Evolutionary conservation across 805 yeast genomes (phyloP).

Genomic region (Candida jianshihensis): DNA sequence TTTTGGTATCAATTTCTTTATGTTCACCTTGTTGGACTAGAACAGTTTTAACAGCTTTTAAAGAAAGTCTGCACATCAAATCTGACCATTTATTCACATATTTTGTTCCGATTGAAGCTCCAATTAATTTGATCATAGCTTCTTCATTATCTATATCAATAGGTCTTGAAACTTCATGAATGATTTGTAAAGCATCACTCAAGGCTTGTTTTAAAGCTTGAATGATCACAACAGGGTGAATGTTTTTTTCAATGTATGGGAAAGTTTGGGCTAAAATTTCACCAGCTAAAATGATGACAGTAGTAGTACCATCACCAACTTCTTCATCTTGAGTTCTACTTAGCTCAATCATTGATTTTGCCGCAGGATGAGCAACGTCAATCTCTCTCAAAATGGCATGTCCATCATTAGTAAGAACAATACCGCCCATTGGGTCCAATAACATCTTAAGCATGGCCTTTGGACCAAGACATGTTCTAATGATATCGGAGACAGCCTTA

Average conservation of each 20-base stretch:
- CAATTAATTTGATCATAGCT: slow-evolving; percentile 80
- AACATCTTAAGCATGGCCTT: slow-evolving; percentile 98
- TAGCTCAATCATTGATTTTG: slow-evolving; percentile 95
- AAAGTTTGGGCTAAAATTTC: slow-evolving; percentile 93
- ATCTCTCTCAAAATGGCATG: slow-evolving; percentile 97
- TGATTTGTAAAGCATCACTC: slow-evolving; percentile 82
- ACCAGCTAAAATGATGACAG: slow-evolving; percentile 95
- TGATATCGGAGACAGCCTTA: slow-evolving; percentile 97
- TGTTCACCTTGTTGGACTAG: slow-evolving; percentile 51
- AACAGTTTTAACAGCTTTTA: slow-evolving; percentile 84
- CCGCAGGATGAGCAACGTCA: slow-evolving; percentile 98
- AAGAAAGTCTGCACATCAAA: slow-evolving; percentile 83
- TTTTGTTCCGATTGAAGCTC: slow-evolving; percentile 93
- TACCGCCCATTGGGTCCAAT: slow-evolving; percentile 90
- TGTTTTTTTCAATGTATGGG: slow-evolving; percentile 89
- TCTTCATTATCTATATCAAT: slow-evolving; percentile 78
- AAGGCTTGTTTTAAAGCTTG: slow-evolving; percentile 90
- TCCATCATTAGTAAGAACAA: slow-evolving; percentile 95
- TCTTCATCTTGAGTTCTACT: slow-evolving; percentile 98
- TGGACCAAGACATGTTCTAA: slow-evolving; percentile 97
- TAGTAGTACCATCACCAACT: slow-evolving; percentile 97
- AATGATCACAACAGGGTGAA: slow-evolving; percentile 94
- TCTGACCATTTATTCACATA: slow-evolving; percentile 87
- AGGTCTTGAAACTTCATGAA: slow-evolving; percentile 74
- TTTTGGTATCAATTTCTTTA: slow-evolving; percentile 85